phyloP scores from a whole-genome alignment of 2,329 filamentous ascomycete genomes.

The Stagonosporopsis rhizophila region DNA sequence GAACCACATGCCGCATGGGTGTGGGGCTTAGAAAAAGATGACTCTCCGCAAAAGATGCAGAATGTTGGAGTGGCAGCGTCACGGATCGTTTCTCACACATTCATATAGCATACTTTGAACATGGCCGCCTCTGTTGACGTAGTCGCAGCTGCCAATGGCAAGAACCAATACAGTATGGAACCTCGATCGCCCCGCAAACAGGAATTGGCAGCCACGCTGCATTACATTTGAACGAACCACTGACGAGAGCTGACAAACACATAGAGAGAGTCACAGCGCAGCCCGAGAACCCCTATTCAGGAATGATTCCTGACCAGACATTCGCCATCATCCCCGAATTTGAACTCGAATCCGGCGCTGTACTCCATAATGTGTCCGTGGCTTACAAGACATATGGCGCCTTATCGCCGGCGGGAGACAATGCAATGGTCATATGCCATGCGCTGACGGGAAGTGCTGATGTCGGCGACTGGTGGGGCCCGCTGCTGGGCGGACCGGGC shows the following conservation, averaged over 20 bases:
- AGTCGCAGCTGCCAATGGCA: constrained; percentile 28
- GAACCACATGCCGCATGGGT: constrained; percentile 22
- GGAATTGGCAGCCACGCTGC: neutral
- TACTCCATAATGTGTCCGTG: constrained; percentile 74
- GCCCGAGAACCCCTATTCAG: constrained; percentile 89
- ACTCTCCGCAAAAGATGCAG: constrained; percentile 36
- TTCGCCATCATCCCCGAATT: constrained; percentile 88
- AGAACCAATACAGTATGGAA: constrained; percentile 34
- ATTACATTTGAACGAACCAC: no score
- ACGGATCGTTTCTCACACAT: constrained; percentile 12
- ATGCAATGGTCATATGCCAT: constrained; percentile 76
- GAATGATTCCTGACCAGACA: constrained; percentile 85
- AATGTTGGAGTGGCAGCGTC: constrained; percentile 18
- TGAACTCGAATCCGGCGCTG: constrained; percentile 89
- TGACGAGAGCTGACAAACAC: constrained; percentile 23
- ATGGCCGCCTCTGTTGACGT: constrained; percentile 32
- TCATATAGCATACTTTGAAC: constrained; percentile 8
- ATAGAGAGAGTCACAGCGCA: constrained; percentile 61
- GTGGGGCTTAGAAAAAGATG: constrained; percentile 27
- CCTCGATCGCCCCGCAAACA: neutral
- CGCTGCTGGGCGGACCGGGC: constrained; percentile 77
- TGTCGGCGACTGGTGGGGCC: constrained; percentile 88
- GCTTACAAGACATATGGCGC: constrained; percentile 69
- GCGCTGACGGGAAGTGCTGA: constrained; percentile 86
- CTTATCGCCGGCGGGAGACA: constrained; percentile 64